A percentile compares a stretch with the other conserved stretches of the same genome.
These are phyloP conservation scores for Xylaria arbuscula DNA, from an alignment of 2,329 filamentous ascomycete species.

Conservation along the genomic window DNA sequence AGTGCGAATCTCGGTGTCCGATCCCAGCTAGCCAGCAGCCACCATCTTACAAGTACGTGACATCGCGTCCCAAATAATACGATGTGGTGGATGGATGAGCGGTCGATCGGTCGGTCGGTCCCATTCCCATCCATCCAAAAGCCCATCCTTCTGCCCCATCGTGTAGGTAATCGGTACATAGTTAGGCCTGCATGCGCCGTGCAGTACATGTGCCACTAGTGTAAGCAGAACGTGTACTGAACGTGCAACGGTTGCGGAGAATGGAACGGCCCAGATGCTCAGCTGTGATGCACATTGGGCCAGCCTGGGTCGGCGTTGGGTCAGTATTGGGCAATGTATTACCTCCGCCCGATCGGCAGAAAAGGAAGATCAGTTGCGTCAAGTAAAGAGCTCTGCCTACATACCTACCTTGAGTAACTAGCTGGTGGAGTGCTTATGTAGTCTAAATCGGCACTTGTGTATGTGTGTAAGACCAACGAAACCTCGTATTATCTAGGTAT, in stretches of 20 bases:
- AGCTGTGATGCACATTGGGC: constrained; percentile 11
- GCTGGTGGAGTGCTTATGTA: too few relatives aligned
- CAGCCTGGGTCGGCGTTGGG: not conserved
- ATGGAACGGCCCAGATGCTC: constrained; percentile 26
- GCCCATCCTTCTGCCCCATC: constrained; percentile 11
- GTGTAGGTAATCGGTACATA: not conserved
- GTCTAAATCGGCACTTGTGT: too few relatives aligned
- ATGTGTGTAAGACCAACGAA: too few relatives aligned
- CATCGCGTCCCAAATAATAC: constrained; percentile 29
- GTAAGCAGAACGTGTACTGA: constrained; percentile 1
- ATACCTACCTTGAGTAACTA: too few relatives aligned
- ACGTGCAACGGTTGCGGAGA: constrained; percentile 12
- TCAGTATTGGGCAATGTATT: too few relatives aligned
- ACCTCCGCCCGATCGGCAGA: too few relatives aligned
- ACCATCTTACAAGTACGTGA: constrained; percentile 14
- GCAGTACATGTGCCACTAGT: not conserved
- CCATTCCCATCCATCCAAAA: constrained; percentile 26
- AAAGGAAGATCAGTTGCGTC: too few relatives aligned
- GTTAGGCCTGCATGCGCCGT: constrained; percentile 12
- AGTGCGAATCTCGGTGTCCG: constrained; percentile 23
- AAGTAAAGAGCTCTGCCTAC: too few relatives aligned
- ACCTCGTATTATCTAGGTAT: too few relatives aligned
- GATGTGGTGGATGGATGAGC: not conserved
- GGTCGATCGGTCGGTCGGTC: constrained; percentile 17
- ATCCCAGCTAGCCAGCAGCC: too few relatives aligned